Evolutionary conservation across 225 moss, liverwort and hornwort species (phyloP).

Genomic region (Bryum argenteum): DNA sequence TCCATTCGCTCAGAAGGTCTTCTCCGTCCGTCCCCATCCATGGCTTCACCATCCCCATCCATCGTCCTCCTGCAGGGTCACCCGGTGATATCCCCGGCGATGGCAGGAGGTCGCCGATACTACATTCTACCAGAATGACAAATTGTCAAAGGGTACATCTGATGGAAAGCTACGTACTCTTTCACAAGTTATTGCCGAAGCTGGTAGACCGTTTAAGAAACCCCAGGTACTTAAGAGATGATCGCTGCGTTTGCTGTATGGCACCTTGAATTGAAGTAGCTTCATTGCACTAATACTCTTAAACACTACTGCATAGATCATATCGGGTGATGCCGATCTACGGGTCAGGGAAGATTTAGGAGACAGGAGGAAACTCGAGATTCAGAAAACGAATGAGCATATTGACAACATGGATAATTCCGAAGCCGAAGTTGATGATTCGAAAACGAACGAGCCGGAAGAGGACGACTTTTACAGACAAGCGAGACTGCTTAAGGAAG

Average conservation of each 20-base stretch:
- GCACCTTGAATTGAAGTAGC: too few species aligned
- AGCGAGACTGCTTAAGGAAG: conserved; percentile 70
- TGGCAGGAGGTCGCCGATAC: too few species aligned
- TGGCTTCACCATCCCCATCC: too few species aligned
- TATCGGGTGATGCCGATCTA: conserved; percentile 92
- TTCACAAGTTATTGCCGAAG: conserved; percentile 88
- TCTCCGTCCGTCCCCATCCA: too few species aligned
- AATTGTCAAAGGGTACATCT: conserved; percentile 34
- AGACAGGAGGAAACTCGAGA: conserved; percentile 84
- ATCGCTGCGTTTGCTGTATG: background rate
- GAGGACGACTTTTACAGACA: conserved; percentile 74
- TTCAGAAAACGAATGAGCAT: conserved; percentile 55
- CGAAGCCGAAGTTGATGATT: conserved; percentile 36
- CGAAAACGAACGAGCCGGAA: conserved; percentile 41
- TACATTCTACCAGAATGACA: too few species aligned
- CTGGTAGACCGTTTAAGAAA: conserved; percentile 80
- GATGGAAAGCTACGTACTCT: conserved; percentile 64
- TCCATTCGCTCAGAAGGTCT: too few species aligned
- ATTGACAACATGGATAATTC: conserved; percentile 33
- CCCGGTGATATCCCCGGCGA: too few species aligned
- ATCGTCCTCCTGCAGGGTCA: too few species aligned
- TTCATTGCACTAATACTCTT: background rate
- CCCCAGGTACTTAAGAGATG: conserved; percentile 48
- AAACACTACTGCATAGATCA: conserved; percentile 40
- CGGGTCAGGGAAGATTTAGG: conserved; percentile 83